Evolutionary conservation across 1,139 yeast species (phyloP).

Genomic region (Meyerozyma athensensis): DNA sequence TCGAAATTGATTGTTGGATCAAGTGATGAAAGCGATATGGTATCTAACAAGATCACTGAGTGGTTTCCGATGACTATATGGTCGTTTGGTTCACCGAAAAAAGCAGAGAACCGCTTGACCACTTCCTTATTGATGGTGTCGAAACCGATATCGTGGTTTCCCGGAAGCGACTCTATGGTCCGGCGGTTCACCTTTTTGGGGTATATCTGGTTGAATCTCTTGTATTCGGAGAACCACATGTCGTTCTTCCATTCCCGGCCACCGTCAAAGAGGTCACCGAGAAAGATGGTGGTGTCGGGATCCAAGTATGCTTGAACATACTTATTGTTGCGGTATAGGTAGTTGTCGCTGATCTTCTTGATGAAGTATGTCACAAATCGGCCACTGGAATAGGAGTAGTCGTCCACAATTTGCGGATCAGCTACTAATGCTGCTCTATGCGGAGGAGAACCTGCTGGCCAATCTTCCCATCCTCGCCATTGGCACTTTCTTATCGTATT

Average conservation of each 20-base stretch:
- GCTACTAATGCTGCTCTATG: conserved; percentile 73
- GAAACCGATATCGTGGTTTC: conserved; percentile 95
- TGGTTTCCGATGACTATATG: conserved; percentile 64
- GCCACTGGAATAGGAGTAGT: conserved; percentile 56
- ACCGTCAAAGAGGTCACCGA: conserved; percentile 94
- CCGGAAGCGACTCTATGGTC: conserved; percentile 66
- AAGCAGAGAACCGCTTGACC: conserved; percentile 56
- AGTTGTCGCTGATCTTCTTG: conserved; percentile 59
- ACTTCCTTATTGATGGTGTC: conserved; percentile 58
- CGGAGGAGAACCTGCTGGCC: conserved; percentile 39
- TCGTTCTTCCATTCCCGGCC: conserved; percentile 82
- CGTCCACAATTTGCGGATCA: conserved; percentile 90
- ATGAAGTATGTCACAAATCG: conserved; percentile 45
- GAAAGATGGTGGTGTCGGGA: conserved; percentile 73
- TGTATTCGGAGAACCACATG: conserved; percentile 69
- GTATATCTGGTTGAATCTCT: conserved; percentile 64
- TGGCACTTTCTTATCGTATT: conserved; percentile 46
- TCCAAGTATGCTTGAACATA: conserved; percentile 53
- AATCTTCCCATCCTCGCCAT: conserved; percentile 64
- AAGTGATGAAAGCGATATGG: conserved; percentile 64
- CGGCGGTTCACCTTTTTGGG: conserved; percentile 43
- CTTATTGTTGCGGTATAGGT: conserved; percentile 72
- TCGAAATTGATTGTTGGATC: conserved; percentile 21
- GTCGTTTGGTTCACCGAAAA: conserved; percentile 68
- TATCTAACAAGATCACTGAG: conserved; percentile 70